Base-by-base conservation (phyloP, 176 grass and related monocot genomes). In the Poa pratensis region DNA sequence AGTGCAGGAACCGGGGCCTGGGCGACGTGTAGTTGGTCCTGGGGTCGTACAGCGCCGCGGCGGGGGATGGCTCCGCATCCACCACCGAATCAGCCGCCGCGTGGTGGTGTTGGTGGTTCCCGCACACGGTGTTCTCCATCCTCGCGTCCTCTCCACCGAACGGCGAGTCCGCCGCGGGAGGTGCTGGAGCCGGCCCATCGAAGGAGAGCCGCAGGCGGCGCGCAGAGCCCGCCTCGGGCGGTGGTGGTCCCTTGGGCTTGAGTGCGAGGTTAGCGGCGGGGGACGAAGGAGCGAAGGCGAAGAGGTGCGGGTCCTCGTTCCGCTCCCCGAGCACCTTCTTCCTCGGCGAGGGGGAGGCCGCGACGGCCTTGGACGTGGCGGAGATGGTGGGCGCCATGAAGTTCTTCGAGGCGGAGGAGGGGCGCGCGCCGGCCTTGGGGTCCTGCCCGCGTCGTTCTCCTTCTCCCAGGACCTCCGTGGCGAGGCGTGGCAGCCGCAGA, bases 371-470 rank as follows among this genome's bases (percentile, higher is more conserved):
- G 81, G 90, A 95, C 3, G 96, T 16, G 49, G 96, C 91, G 13
- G 96, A 98, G 87, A 98, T 89, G 5, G 96, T 98, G 19, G 96
- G 91, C 37, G 96, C 83, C 96, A 98, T 98, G 93, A 98, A 98
- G 69, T 82, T 93, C 84, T 98, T 98, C 6, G 50, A 15, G 6
- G 27, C 69, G 58, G 52, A 72, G 69, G 64, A 40, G 3, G 11
- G 10, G 45, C 11, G 46, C 54, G 61, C 24, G 46, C 35, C 78
- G 19, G 81, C 8, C 73, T 89, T 96, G 63, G 81, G 53, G 65
- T 14, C 80, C 69, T 52, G 3, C 5, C 48, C 7, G 42, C 54
- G 49, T 92, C 58, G 57, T 95, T 95, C 93, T 98, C 91, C 84
- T 86, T 92, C 72, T 90, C 90, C 20, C 50, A 10, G 8, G 64